phyloP scores from a whole-genome alignment of 805 yeast genomes.

The Komagataella phaffii region DNA sequence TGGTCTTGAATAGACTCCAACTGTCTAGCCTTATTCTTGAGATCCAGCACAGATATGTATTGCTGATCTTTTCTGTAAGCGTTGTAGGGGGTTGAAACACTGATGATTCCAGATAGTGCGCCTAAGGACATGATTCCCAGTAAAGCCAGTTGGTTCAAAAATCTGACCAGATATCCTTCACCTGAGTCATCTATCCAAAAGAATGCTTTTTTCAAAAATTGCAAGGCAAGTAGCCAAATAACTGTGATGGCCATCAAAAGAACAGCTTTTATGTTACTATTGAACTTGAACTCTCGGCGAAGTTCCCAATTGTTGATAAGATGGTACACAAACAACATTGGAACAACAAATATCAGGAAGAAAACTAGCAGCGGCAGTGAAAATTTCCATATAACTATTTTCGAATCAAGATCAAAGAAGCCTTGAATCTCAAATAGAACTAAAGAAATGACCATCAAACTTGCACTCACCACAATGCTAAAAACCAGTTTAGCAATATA shows the following conservation, averaged over 20 bases:
- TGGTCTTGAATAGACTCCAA: background rate
- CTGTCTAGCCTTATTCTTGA: background rate
- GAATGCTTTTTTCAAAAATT: background rate
- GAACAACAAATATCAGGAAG: constrained; percentile 26
- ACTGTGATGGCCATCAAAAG: background rate
- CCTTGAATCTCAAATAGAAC: constrained; percentile 15
- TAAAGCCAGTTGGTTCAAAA: constrained; percentile 30
- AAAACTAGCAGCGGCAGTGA: constrained; percentile 25
- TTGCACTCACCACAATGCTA: constrained; percentile 10
- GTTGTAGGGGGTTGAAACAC: constrained; percentile 25
- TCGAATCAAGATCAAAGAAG: constrained; percentile 11
- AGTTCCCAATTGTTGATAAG: background rate
- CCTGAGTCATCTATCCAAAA: background rate
- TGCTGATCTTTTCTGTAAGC: background rate
- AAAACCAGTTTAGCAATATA: background rate
- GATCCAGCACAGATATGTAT: background rate
- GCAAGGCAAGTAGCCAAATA: background rate
- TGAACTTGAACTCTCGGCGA: background rate
- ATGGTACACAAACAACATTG: constrained; percentile 15
- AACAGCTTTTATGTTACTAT: background rate
- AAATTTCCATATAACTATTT: constrained; percentile 22
- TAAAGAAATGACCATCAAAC: constrained; percentile 9
- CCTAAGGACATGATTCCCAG: constrained; percentile 39
- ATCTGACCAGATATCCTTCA: constrained; percentile 4
- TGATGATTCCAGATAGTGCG: constrained; percentile 37